These are phyloP conservation scores for Penstemon davidsonii DNA, from an alignment of 257 asterid genomes.

Conservation along the genomic window DNA sequence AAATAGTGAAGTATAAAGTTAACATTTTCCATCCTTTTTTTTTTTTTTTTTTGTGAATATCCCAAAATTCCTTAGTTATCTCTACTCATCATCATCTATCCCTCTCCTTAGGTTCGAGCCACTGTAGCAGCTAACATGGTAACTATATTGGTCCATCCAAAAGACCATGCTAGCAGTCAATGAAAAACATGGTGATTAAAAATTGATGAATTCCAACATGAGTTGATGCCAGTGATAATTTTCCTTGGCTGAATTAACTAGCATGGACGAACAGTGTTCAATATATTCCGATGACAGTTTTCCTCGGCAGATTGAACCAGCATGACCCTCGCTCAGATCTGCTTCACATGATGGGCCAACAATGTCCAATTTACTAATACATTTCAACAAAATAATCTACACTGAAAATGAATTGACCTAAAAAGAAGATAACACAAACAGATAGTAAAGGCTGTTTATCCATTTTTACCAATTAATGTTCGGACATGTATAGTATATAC, in stretches of 20 bases:
- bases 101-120: background rate
- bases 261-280: background rate
- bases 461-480: background rate
- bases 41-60: background rate
- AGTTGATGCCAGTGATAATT: background rate
- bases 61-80: background rate
- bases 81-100: background rate
- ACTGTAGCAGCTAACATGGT: background rate
- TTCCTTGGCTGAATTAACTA: constrained; percentile 4
- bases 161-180: constrained; percentile 15
- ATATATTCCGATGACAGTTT: background rate
- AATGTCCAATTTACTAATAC: background rate
- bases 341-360: constrained; percentile 14
- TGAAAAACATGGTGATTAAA: background rate
- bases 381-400: background rate
- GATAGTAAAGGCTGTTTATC: background rate
- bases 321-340: background rate
- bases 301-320: constrained; percentile 10
- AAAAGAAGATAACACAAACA: background rate
- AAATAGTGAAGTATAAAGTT: background rate
- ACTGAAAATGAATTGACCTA: background rate
- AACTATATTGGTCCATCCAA: constrained; percentile 7
- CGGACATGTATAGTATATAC: background rate
- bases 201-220: constrained; percentile 6
- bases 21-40: background rate